These are phyloP conservation scores for Saccharomycopsis oosterbeekiorum DNA, from an alignment of 805 yeast species.

Conservation along the genomic window DNA sequence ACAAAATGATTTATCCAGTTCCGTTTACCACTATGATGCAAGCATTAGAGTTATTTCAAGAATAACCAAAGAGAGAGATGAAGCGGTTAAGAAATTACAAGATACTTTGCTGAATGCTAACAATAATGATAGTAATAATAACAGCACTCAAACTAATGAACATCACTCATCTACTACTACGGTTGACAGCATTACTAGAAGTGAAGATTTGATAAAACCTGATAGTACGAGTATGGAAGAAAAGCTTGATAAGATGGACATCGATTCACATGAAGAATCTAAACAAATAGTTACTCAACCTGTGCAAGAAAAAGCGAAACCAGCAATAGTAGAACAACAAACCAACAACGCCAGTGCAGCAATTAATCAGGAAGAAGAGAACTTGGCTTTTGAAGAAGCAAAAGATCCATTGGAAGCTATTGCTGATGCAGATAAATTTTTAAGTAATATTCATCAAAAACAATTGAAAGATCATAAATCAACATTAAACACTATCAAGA, in stretches of 20 bases:
- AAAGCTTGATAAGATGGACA: slow-evolving; percentile 14
- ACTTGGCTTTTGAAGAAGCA: neutral
- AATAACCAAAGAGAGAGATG: slow-evolving; percentile 67
- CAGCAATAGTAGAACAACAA: neutral
- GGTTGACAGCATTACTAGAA: neutral
- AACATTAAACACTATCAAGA: slow-evolving; percentile 13
- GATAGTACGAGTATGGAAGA: slow-evolving; percentile 2
- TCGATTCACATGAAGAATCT: slow-evolving; percentile 1
- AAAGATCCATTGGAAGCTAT: slow-evolving; percentile 6
- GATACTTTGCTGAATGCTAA: slow-evolving; percentile 9
- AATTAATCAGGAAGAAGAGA: neutral
- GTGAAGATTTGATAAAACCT: neutral
- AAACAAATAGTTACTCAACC: neutral
- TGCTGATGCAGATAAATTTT: slow-evolving; percentile 15
- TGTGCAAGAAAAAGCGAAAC: neutral
- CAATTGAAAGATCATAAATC: slow-evolving; percentile 17
- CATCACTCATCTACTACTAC: neutral
- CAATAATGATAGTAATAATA: neutral
- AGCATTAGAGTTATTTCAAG: slow-evolving; percentile 78
- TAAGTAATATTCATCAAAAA: slow-evolving; percentile 14
- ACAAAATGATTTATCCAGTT: slow-evolving; percentile 62
- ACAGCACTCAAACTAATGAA: neutral
- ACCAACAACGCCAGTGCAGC: neutral
- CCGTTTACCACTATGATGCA: slow-evolving; percentile 82
- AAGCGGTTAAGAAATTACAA: slow-evolving; percentile 55